Conservation (phyloP, 345 rosid genomes). For the Citrus glauca region DNA sequence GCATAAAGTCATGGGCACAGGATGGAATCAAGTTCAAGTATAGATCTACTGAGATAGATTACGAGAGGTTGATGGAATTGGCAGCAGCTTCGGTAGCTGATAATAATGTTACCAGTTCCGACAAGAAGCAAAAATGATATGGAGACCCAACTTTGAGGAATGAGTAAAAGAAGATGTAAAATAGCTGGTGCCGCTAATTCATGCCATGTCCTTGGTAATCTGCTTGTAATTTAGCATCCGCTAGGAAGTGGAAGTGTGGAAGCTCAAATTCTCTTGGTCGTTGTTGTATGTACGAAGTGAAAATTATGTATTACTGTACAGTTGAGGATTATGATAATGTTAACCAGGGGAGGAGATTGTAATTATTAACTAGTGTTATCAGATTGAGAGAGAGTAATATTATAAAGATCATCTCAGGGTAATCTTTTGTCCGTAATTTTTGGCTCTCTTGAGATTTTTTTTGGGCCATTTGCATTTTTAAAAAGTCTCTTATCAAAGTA, state of each 20-base stretch:
- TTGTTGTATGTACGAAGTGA: constrained; percentile 22
- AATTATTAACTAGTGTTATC: neutral
- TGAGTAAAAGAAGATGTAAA: neutral
- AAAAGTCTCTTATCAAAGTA: too few relatives aligned
- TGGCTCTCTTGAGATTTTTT: too few relatives aligned
- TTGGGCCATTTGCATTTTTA: too few relatives aligned
- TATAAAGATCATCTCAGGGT: too few relatives aligned
- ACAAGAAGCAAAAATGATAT: constrained; percentile 53
- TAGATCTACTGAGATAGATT: constrained; percentile 73
- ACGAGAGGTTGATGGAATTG: constrained; percentile 77
- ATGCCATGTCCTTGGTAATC: constrained; percentile 1
- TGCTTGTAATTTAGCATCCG: neutral
- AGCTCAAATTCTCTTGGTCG: neutral
- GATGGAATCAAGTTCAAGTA: constrained; percentile 70
- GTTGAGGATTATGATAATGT: constrained; percentile 20
- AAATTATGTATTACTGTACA: constrained; percentile 23
- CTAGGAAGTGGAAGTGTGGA: neutral
- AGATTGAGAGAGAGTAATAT: too few relatives aligned
- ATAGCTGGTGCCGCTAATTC: neutral
- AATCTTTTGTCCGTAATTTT: neutral
- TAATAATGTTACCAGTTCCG: constrained; percentile 27
- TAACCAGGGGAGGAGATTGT: constrained; percentile 10
- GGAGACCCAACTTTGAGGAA: neutral
- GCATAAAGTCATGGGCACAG: constrained; percentile 83
- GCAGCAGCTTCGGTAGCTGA: constrained; percentile 49